These are phyloP conservation scores for Aureobasidium vineae DNA, from an alignment of 2,329 filamentous ascomycete genomes.

Conservation along the genomic window DNA sequence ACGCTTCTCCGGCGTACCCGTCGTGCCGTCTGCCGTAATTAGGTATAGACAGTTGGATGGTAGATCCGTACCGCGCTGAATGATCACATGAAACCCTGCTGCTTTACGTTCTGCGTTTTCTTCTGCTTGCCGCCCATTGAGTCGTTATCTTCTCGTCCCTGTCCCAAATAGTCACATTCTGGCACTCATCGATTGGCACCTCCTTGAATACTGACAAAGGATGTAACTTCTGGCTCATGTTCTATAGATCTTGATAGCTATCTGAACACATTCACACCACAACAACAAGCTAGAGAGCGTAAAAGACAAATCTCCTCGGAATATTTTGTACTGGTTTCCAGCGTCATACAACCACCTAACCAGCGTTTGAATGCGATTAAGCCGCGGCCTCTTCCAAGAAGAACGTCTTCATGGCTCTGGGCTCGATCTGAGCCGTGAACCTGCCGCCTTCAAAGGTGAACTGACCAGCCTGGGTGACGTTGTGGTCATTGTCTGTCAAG, in stretches of 20 bases:
- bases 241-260: background rate
- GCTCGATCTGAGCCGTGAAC: constrained; percentile 29
- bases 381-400: constrained; percentile 26
- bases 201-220: background rate
- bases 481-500: constrained; percentile 32
- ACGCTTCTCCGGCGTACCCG: too few species aligned
- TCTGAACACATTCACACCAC: background rate
- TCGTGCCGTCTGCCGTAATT: too few species aligned
- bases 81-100: too few species aligned
- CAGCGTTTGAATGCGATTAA: background rate
- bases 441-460: constrained; percentile 21
- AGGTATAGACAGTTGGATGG: too few species aligned
- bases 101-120: background rate
- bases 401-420: constrained; percentile 32
- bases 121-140: background rate
- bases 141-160: too few species aligned
- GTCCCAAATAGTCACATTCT: too few species aligned
- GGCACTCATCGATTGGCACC: too few species aligned
- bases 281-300: background rate
- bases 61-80: too few species aligned
- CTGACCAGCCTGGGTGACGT: constrained; percentile 26
- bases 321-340: background rate
- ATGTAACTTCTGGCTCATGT: background rate
- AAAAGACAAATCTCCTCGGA: background rate
- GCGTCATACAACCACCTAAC: background rate